phyloP scores from a whole-genome alignment of 2,329 filamentous ascomycete species.

The Colletotrichum noveboracense region DNA sequence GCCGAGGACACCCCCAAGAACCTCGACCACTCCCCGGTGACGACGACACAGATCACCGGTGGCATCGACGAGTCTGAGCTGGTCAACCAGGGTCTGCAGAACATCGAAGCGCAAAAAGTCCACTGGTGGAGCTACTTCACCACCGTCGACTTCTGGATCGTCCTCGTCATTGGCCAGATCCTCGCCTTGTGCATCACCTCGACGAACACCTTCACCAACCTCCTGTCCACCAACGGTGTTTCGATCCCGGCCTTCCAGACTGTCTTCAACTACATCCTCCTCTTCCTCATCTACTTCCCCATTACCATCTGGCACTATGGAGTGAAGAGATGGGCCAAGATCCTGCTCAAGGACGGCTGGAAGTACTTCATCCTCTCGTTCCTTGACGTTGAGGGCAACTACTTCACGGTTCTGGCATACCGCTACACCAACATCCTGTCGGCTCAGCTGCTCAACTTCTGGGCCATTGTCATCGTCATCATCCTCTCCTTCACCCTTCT shows the following conservation, averaged over 20 bases:
- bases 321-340: conserved; percentile 67
- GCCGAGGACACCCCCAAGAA: conserved; percentile 9
- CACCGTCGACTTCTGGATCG: conserved; percentile 87
- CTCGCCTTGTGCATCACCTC: conserved; percentile 89
- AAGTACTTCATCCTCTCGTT: conserved; percentile 93
- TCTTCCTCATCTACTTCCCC: conserved; percentile 81
- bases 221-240: conserved; percentile 70
- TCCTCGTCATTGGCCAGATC: conserved; percentile 81
- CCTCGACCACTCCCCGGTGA: conserved; percentile 12
- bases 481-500: conserved; percentile 82
- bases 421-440: conserved; percentile 90
- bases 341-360: conserved; percentile 80
- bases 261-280: conserved; percentile 90
- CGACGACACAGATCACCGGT: conserved; percentile 22
- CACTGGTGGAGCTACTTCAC: conserved; percentile 77
- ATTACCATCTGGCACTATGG: conserved; percentile 84
- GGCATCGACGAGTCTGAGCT: conserved; percentile 36
- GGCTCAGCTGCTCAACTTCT: conserved; percentile 97
- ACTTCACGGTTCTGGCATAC: conserved; percentile 96
- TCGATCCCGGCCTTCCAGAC: conserved; percentile 95
- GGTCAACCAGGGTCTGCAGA: conserved; percentile 56
- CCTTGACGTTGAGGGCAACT: conserved; percentile 95
- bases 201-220: conserved; percentile 87
- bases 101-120: conserved; percentile 58
- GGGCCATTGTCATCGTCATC: conserved; percentile 95